phyloP scores from a whole-genome alignment of 129 eudicot species.

The Daucus carota region DNA sequence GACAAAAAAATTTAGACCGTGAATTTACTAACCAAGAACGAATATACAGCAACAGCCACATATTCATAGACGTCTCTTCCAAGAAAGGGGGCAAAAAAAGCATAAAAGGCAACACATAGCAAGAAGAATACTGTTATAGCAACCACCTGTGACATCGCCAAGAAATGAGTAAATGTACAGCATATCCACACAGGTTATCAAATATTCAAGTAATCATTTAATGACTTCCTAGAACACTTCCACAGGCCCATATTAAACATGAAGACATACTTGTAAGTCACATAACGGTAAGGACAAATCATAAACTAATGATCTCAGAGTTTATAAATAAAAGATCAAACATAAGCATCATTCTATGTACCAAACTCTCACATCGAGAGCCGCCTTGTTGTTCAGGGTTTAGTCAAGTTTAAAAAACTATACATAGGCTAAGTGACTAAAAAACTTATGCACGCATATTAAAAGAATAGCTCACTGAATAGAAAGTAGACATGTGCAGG shows the following conservation, averaged over 20 bases:
- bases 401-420: not conserved
- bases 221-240: not conserved
- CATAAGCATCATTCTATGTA: not conserved
- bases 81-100: conserved; percentile 92
- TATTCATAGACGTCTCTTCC: conserved; percentile 67
- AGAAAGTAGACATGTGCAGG: not conserved
- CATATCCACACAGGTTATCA: not conserved
- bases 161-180: not conserved
- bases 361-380: not conserved
- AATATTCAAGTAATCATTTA: not conserved
- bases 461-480: not conserved
- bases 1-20: not conserved
- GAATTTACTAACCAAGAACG: conserved; percentile 52
- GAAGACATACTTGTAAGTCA: not conserved
- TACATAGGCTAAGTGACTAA: not conserved
- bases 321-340: not conserved
- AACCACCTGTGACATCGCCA: conserved; percentile 55
- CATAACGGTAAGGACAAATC: not conserved
- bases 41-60: conserved; percentile 63
- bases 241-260: not conserved
- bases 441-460: not conserved
- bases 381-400: too few relatives aligned
- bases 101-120: conserved; percentile 78
- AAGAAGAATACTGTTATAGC: conserved; percentile 79
- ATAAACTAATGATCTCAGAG: not conserved